Conservation (phyloP, 768 basidiomycete species). For the Hebeloma cylindrosporum region DNA sequence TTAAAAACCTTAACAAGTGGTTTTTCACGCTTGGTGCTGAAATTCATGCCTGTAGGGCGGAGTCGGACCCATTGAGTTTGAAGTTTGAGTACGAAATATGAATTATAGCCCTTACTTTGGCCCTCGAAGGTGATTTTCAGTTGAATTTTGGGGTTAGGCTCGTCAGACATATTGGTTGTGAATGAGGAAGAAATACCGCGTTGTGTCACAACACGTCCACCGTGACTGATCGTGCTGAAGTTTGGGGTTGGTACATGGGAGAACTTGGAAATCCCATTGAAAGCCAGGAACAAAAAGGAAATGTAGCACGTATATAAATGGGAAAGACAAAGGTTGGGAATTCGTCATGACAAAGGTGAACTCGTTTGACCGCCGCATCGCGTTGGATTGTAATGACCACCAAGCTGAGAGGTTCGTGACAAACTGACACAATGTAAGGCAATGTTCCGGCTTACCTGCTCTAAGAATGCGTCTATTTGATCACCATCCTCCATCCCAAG, state of each 20-base stretch:
- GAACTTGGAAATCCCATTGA: not conserved
- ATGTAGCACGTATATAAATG: too few relatives aligned
- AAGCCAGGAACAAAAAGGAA: not conserved
- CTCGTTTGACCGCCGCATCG: not conserved
- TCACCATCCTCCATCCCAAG: constrained; percentile 63
- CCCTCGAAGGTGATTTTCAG: constrained; percentile 15
- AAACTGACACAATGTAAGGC: not conserved
- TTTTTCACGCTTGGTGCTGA: constrained; percentile 18
- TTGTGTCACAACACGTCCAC: too few relatives aligned
- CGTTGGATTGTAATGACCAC: constrained; percentile 2
- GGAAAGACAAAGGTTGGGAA: too few relatives aligned
- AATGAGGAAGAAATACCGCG: not conserved
- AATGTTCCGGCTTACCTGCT: constrained; percentile 44
- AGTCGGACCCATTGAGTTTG: too few relatives aligned
- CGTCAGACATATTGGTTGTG: constrained; percentile 4
- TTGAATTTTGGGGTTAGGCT: constrained; percentile 15
- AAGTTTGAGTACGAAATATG: too few relatives aligned
- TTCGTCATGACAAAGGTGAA: too few relatives aligned
- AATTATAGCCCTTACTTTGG: constrained; percentile 11
- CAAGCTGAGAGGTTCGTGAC: constrained; percentile 2
- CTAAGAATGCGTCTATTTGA: constrained; percentile 56
- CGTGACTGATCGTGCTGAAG: not conserved
- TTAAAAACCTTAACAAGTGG: constrained; percentile 20
- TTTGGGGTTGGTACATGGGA: not conserved
- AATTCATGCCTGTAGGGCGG: constrained; percentile 18